A percentile compares a stretch with the other conserved stretches of the same genome.
Conservation (phyloP, 2,329 filamentous ascomycete genomes). For the Fonsecaea multimorphosa region DNA sequence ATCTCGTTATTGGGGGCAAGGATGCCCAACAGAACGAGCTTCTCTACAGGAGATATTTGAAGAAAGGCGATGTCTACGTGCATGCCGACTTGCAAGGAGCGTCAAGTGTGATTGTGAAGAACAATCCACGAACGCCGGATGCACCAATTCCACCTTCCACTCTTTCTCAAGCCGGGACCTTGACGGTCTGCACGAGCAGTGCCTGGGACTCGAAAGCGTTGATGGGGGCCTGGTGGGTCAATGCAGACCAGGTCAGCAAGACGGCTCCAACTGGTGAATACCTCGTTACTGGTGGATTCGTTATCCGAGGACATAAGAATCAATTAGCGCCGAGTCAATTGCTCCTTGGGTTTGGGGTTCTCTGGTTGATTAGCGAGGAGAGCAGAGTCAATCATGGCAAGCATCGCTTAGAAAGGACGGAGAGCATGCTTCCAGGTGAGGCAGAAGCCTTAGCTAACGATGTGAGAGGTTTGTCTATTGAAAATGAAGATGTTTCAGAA, state of each 20-base stretch:
- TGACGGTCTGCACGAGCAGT: conserved; percentile 82
- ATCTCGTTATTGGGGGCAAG: conserved; percentile 86
- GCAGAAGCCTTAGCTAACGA: conserved; percentile 38
- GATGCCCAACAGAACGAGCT: conserved; percentile 90
- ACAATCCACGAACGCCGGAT: conserved; percentile 75
- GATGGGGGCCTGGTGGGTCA: conserved; percentile 96
- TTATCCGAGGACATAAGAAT: conserved; percentile 85
- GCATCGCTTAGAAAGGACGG: conserved; percentile 63
- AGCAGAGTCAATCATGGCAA: conserved; percentile 82
- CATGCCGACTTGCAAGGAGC: conserved; percentile 89
- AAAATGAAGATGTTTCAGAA: conserved; percentile 40
- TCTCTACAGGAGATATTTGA: conserved; percentile 83
- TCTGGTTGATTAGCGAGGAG: conserved; percentile 88
- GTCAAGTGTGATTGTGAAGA: conserved; percentile 86
- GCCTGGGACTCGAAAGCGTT: conserved; percentile 97
- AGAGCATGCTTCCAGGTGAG: conserved; percentile 36
- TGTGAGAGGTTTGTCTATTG: conserved; percentile 32
- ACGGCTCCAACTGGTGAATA: conserved; percentile 80
- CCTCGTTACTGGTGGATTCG: conserved; percentile 77
- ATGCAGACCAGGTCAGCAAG: conserved; percentile 88
- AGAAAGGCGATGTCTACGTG: conserved; percentile 88
- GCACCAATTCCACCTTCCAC: conserved; percentile 91
- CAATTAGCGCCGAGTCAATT: conserved; percentile 86
- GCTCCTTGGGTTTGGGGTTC: conserved; percentile 81
- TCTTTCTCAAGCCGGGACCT: conserved; percentile 82